Evolutionary conservation across 1,139 yeast genomes (phyloP), one percentile per base, ranked within the genome.

Genomic region (Kurtzmaniella natalensis): DNA sequence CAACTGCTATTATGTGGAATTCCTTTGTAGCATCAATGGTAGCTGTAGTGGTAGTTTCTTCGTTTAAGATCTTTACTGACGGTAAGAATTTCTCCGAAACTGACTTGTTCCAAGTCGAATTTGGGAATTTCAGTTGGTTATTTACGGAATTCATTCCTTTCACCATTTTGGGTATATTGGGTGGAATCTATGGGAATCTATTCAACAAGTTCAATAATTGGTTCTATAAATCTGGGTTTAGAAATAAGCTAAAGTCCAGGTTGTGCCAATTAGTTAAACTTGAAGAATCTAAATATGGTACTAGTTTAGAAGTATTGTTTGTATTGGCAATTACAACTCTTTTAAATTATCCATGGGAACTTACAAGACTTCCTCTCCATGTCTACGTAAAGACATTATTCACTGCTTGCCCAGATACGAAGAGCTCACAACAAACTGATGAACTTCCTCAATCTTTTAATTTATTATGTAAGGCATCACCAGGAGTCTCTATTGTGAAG

Each of bases 21-120:
- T 77, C 88, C 3, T 85, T 85, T 56, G 81, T 84, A 3, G 76
- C 86, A 41, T 81, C 94, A 1, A 81, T 87, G 45, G 61, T 79
- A 7, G 81, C 88, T 1, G 81, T 81, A n/a, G 73, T 82, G 3
- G 68, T 81, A 0, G 55, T 84, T 21, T 55, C 59, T 3, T 82
- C 83, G 29, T 65, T 72, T 38, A 59, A 74, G 39, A 71, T 79
- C 35, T 80, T 86, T 11, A 79, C 83, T 29, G 72, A 65, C 25
- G 75, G 75, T 7, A 46, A 71, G 28, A 69, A 76, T 33, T 64
- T 71, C 41, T 65, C 70, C 3, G 76, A 78, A 40, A 64, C 72
- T 36, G 78, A 81, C 23, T 63, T 81, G 33, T 83, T 83, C 49
- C 68, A 61, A 33, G 92, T 84, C 13, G 73, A 70, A 31, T 69